Percentiles rank a stretch among this genome's conserved stretches.
Evolutionary conservation across 768 basidiomycete species (phyloP).

Genomic region (Psilocybe cyanescens): DNA sequence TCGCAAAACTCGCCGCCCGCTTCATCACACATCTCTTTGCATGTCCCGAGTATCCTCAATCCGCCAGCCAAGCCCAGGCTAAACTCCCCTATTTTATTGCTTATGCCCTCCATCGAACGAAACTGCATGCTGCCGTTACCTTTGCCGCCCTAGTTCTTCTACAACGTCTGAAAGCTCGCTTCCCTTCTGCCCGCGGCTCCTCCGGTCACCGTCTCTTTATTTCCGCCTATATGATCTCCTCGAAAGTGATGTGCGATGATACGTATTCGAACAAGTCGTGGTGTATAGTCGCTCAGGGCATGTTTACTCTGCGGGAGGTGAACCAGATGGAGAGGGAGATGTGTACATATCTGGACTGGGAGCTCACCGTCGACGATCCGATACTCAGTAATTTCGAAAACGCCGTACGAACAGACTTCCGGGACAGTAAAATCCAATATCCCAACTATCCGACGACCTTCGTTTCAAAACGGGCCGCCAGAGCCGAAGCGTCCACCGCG

Average conservation of each 20-base stretch:
- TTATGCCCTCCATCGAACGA: constrained; percentile 85
- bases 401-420: constrained; percentile 64
- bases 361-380: constrained; percentile 71
- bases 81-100: constrained; percentile 81
- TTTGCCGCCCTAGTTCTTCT: constrained; percentile 72
- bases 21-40: constrained; percentile 88
- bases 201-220: constrained; percentile 91
- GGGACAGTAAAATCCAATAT: constrained; percentile 51
- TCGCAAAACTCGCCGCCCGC: constrained; percentile 69
- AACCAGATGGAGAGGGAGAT: constrained; percentile 98
- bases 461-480: constrained; percentile 62
- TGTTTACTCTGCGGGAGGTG: constrained; percentile 86
- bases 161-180: constrained; percentile 86
- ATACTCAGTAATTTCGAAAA: constrained; percentile 65
- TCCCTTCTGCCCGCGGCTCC: constrained; percentile 88
- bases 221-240: constrained; percentile 91
- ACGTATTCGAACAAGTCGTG: constrained; percentile 94
- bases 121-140: constrained; percentile 70
- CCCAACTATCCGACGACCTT: constrained; percentile 66
- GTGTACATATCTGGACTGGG: constrained; percentile 93
- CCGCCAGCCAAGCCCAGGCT: constrained; percentile 57
- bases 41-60: constrained; percentile 81
- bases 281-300: constrained; percentile 87
- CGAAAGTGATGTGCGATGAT: constrained; percentile 92
- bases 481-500: constrained; percentile 41